Base-by-base conservation (phyloP, 495 filamentous ascomycete genomes). In the Neurospora africana region DNA sequence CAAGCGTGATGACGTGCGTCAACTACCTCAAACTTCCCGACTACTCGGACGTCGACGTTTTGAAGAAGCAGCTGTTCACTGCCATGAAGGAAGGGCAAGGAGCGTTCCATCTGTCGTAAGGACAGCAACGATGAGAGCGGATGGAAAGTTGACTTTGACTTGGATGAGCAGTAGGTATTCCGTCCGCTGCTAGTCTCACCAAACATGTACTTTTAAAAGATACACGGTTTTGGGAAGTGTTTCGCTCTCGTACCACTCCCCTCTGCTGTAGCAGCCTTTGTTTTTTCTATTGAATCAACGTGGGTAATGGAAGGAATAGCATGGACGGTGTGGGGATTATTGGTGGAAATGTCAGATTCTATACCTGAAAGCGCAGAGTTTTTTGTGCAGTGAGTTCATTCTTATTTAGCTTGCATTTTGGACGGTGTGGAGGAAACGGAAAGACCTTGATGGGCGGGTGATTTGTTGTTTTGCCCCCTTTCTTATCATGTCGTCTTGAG, bases 1-100 rank as follows among this genome's bases (percentile, higher is more conserved):
- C 96, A 33, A 98, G 94, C 77, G 96, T 98, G 78, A 99, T 99
- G 96, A 99, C 96, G 61, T 98, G 96, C 80, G 95, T 97, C 79
- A 99, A 99, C 79, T 99, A 99, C 79, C 91, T 99, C 75, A 99
- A 99, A 81, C 86, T 99, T 77, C 96, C 96, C 27, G 94, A 99
- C 82, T 99, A 99, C 82, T 95, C 90, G 76, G 88, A 83, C 76
- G 82, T 97, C 73, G 87, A 93, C 19, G 86, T 92, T 43, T 87
- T 99, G 78, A 88, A 86, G 71, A 85, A 89, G 75, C 90, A 91
- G 78, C 83, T 99, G 39, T 89, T 89, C 58, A 89, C 92, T 69
- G 96, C 96, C 47, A 97, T 97, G 76, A 91, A 89, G 80, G 96
- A 99, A 84, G 96, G 96, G n/a, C 96, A 98, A 79, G 96, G 96